phyloP scores from a whole-genome alignment of 768 basidiomycete species.

The Russula ochroleuca region DNA sequence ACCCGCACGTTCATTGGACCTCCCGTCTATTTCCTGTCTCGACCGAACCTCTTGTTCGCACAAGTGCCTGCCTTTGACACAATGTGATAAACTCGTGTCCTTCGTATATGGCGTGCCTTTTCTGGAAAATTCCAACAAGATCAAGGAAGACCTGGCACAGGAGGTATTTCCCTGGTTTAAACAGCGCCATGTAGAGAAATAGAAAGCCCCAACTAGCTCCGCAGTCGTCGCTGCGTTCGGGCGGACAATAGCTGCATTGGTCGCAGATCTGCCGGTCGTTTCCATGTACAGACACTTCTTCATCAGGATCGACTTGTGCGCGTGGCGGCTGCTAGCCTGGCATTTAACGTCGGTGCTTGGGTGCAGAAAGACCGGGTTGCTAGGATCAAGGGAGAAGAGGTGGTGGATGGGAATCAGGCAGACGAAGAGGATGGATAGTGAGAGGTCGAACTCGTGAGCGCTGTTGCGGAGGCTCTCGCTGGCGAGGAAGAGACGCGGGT shows the following conservation, averaged over 20 bases:
- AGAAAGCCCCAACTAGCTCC: conserved; percentile 21
- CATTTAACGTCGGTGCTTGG: conserved; percentile 69
- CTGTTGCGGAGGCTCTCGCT: conserved; percentile 72
- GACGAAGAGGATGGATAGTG: conserved; percentile 68
- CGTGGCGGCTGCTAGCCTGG: conserved; percentile 76
- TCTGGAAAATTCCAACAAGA: conserved; percentile 34
- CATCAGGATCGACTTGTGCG: conserved; percentile 64
- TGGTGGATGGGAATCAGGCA: conserved; percentile 35
- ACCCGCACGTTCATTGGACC: conserved; percentile 62
- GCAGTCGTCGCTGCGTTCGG: conserved; percentile 36
- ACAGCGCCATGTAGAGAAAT: conserved; percentile 43
- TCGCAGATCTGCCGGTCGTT: conserved; percentile 44
- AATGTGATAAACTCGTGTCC: conserved; percentile 54
- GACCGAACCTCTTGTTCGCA: conserved; percentile 67
- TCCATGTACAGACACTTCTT: conserved; percentile 62
- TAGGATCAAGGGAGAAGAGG: conserved; percentile 33
- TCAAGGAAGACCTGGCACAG: conserved; percentile 47
- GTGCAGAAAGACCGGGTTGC: conserved; percentile 65
- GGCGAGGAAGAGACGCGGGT: conserved; percentile 73
- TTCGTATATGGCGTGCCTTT: conserved; percentile 53
- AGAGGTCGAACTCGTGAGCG: conserved; percentile 81
- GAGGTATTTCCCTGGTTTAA: conserved; percentile 63
- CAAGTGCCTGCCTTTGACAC: conserved; percentile 67
- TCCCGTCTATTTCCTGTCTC: conserved; percentile 60
- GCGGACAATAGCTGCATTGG: conserved; percentile 42